Evolutionary conservation across 169 alveolate genomes (phyloP).

Genomic region (Eimeria sp.): DNA sequence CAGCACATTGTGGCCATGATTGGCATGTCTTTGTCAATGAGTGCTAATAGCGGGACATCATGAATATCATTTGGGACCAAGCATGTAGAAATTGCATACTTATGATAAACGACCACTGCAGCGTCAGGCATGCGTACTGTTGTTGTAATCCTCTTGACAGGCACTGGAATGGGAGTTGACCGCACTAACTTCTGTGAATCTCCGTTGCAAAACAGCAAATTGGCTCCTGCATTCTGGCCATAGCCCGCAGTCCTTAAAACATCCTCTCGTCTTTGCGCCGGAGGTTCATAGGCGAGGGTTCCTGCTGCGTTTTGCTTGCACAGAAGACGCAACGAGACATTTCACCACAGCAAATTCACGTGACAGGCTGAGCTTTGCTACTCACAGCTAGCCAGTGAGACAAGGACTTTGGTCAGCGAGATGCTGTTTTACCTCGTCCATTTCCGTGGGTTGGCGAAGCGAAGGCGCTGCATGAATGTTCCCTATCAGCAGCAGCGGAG

Average conservation of each 20-base stretch:
- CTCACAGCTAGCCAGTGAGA: neutral
- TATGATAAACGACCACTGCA: neutral
- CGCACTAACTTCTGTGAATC: neutral
- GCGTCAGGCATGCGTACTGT: neutral
- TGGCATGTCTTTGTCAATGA: neutral
- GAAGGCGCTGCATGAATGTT: slow-evolving; percentile 22
- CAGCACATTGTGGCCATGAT: neutral
- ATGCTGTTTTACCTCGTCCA: neutral
- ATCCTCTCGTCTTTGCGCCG: neutral
- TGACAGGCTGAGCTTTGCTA: neutral
- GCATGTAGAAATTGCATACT: neutral
- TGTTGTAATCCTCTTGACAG: slow-evolving; percentile 35
- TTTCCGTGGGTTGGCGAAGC: neutral
- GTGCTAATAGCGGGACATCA: neutral
- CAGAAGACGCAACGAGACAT: neutral
- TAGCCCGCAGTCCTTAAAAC: neutral
- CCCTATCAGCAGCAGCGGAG: neutral
- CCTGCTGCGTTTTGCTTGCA: neutral
- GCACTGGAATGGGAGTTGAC: neutral
- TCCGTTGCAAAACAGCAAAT: neutral
- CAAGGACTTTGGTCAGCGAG: neutral
- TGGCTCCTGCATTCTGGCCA: neutral
- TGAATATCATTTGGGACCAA: neutral
- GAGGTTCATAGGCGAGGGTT: neutral
- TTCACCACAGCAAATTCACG: neutral